Percentiles rank a stretch among this genome's conserved stretches.
Evolutionary conservation across 2,329 filamentous ascomycete genomes (phyloP).

Genomic region (Lachnellula willkommii): DNA sequence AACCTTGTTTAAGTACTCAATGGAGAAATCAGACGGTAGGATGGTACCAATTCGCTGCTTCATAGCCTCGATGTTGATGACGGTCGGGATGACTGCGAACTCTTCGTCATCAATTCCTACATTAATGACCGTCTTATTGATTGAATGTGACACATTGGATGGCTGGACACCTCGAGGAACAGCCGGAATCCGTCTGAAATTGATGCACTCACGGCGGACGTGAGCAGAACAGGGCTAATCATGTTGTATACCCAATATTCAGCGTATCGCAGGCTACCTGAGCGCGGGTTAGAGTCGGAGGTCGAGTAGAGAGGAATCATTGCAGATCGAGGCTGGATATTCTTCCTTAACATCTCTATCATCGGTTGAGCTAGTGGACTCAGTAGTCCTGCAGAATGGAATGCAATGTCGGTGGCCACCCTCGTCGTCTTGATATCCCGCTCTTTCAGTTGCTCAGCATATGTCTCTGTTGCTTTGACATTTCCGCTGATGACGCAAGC

Average conservation of each 20-base stretch:
- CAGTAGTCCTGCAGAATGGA: constrained; percentile 38
- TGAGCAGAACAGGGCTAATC: constrained; percentile 35
- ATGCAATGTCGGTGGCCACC: constrained; percentile 26
- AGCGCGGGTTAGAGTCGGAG: constrained; percentile 27
- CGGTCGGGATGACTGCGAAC: too few species aligned
- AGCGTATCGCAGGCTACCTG: constrained; percentile 23
- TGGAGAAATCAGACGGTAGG: constrained; percentile 33
- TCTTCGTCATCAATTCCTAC: too few species aligned
- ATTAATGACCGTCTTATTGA: constrained; percentile 32
- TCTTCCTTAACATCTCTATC: constrained; percentile 19
- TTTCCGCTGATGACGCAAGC: too few species aligned
- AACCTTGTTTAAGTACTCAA: constrained; percentile 36
- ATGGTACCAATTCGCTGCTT: constrained; percentile 27
- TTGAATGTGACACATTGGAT: constrained; percentile 39
- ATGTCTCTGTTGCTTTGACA: too few species aligned
- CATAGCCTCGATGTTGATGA: constrained; percentile 24
- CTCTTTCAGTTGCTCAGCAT: too few species aligned
- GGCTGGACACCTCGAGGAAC: constrained; percentile 39
- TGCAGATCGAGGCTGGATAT: constrained; percentile 23
- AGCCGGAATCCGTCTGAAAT: constrained; percentile 35
- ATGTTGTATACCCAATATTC: constrained; percentile 39
- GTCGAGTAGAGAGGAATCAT: constrained; percentile 35
- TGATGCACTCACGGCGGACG: constrained; percentile 32
- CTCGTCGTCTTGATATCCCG: too few species aligned
- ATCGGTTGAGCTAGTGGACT: constrained; percentile 30